phyloP scores from a whole-genome alignment of 2,329 filamentous ascomycete genomes.

The Diaporthe velutina region DNA sequence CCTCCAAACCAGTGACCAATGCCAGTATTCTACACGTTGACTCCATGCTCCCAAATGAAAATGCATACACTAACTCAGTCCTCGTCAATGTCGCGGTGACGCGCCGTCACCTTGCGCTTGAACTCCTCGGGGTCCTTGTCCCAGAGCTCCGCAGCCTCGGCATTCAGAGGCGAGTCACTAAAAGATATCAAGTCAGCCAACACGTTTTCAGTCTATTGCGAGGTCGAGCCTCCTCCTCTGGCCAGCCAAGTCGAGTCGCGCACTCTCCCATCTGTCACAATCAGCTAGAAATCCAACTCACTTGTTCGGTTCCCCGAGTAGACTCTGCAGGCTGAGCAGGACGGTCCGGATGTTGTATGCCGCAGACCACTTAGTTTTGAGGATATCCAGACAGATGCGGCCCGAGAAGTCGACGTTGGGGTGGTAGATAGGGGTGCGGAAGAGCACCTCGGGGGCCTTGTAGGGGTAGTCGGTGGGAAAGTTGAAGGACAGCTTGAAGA shows the following conservation, averaged over 20 bases:
- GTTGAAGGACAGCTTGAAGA: constrained; percentile 90
- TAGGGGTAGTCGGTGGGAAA: constrained; percentile 97
- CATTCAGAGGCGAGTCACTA: constrained; percentile 94
- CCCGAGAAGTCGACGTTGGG: constrained; percentile 98
- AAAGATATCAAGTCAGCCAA: constrained; percentile 18
- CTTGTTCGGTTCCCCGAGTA: constrained; percentile 99
- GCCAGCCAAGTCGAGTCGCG: neutral
- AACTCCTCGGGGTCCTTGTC: constrained; percentile 89
- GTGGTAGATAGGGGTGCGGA: constrained; percentile 99
- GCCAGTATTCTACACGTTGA: constrained; percentile 33
- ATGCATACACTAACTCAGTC: constrained; percentile 57
- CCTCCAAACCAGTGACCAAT: constrained; percentile 36
- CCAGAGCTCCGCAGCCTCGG: constrained; percentile 96
- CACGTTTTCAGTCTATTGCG: neutral
- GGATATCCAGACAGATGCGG: constrained; percentile 95
- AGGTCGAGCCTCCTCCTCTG: neutral
- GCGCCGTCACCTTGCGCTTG: constrained; percentile 78
- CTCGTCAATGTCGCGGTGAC: constrained; percentile 75
- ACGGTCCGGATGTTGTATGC: constrained; percentile 97
- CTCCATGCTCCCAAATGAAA: constrained; percentile 39
- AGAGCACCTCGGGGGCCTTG: constrained; percentile 88
- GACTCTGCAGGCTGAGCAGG: constrained; percentile 90
- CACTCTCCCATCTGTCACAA: neutral
- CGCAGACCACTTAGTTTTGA: constrained; percentile 99
- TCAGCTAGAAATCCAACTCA: constrained; percentile 60